Conservation (phyloP, 768 basidiomycete genomes). For the Mycena indigotica region DNA sequence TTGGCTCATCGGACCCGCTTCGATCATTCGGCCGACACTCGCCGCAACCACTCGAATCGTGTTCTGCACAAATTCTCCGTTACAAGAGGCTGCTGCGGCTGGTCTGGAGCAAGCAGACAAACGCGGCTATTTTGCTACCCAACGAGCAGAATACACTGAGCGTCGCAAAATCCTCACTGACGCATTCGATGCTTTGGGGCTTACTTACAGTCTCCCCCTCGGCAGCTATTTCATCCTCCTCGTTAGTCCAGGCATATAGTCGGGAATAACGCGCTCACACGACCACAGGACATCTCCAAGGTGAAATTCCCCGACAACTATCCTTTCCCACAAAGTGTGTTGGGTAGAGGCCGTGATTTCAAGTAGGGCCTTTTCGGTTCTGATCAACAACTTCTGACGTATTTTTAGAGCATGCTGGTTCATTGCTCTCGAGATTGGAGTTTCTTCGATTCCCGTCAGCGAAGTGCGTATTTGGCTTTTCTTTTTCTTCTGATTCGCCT, state of each 20-base stretch:
- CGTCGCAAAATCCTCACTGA: constrained; percentile 73
- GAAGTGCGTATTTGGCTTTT: constrained; percentile 60
- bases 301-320: constrained; percentile 84
- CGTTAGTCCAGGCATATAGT: constrained; percentile 44
- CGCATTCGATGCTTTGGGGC: constrained; percentile 80
- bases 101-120: constrained; percentile 80
- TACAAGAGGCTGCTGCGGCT: constrained; percentile 92
- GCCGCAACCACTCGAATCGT: constrained; percentile 93
- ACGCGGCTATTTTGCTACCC: constrained; percentile 76
- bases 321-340: constrained; percentile 73
- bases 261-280: constrained; percentile 9
- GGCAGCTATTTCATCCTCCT: constrained; percentile 90
- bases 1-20: constrained; percentile 88
- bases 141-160: constrained; percentile 77
- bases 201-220: constrained; percentile 86
- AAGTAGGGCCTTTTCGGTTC: constrained; percentile 44
- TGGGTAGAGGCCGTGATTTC: constrained; percentile 87
- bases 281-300: constrained; percentile 68
- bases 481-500: constrained; percentile 10
- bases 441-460: constrained; percentile 93
- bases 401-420: constrained; percentile 85
- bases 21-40: constrained; percentile 82
- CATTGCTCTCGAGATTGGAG: constrained; percentile 86
- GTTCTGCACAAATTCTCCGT: constrained; percentile 91
- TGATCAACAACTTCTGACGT: background rate